A percentile compares a stretch with the other conserved stretches of the same genome.
These are phyloP conservation scores for Aspergillus clavatus DNA, from an alignment of 2,329 filamentous ascomycete genomes.

Conservation along the genomic window DNA sequence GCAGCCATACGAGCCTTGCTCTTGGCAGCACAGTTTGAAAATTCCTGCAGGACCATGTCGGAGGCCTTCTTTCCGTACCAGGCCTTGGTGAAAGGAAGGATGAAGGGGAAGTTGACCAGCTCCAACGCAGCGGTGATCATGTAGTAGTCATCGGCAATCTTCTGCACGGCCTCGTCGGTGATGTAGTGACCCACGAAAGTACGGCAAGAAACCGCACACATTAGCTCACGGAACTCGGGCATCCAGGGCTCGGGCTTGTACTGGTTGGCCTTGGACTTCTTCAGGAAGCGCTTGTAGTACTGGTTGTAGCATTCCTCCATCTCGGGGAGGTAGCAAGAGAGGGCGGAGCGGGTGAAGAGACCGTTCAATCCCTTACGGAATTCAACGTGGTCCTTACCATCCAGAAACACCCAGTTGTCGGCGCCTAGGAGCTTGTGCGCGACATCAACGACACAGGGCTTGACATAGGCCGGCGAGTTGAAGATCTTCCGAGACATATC, in stretches of 20 bases:
- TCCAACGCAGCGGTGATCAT: slow-evolving; percentile 92
- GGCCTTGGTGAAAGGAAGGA: slow-evolving; percentile 88
- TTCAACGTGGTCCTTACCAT: slow-evolving; percentile 90
- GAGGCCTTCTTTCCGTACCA: slow-evolving; percentile 97
- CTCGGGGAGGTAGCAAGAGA: slow-evolving; percentile 82
- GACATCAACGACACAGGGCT: slow-evolving; percentile 92
- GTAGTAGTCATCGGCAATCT: slow-evolving; percentile 95
- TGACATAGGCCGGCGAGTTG: slow-evolving; percentile 87
- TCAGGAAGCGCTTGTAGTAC: slow-evolving; percentile 76
- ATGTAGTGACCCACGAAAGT: slow-evolving; percentile 98
- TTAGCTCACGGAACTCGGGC: slow-evolving; percentile 85
- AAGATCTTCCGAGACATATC: slow-evolving; percentile 96
- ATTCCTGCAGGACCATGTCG: slow-evolving; percentile 85
- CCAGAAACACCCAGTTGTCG: slow-evolving; percentile 95
- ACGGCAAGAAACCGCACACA: slow-evolving; percentile 89
- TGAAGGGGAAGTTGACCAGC: slow-evolving; percentile 97
- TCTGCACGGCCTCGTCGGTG: slow-evolving; percentile 81
- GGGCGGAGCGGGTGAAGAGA: slow-evolving; percentile 85
- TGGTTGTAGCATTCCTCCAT: slow-evolving; percentile 87
- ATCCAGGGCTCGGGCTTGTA: slow-evolving; percentile 82
- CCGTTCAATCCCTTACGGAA: slow-evolving; percentile 95
- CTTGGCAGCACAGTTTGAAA: slow-evolving; percentile 86
- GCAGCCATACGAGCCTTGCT: slow-evolving; percentile 87
- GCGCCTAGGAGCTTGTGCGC: slow-evolving; percentile 88
- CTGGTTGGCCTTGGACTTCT: slow-evolving; percentile 66